Conservation (phyloP, 1,284 basidiomycete species). For the Rhodotorula sp. region DNA sequence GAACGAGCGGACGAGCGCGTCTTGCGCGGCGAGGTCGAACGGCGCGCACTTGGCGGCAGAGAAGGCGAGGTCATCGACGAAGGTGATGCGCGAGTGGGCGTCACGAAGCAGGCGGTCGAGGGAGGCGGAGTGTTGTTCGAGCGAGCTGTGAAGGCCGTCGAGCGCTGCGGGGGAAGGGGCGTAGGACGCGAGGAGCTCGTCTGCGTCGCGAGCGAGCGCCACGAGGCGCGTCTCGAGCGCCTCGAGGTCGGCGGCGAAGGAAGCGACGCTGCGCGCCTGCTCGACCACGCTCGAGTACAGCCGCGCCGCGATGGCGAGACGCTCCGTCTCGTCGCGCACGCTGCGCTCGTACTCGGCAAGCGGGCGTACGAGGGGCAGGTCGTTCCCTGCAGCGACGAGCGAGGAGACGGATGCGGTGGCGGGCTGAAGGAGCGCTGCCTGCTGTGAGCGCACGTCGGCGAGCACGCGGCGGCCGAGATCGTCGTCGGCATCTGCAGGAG, state of each 20-base stretch:
- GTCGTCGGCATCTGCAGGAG: background rate
- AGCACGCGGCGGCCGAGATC: background rate
- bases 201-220: background rate
- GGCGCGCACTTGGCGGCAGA: background rate
- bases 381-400: background rate
- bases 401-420: background rate
- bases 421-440: background rate
- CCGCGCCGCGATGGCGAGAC: background rate
- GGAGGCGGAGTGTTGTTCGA: background rate
- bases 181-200: too few species aligned
- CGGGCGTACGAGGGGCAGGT: background rate
- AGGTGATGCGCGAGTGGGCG: slow-evolving; percentile 7
- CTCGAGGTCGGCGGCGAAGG: background rate
- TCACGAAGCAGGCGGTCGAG: background rate
- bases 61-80: background rate
- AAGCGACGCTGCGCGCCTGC: background rate
- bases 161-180: background rate
- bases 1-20: slow-evolving; percentile 8
- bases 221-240: background rate
- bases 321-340: background rate
- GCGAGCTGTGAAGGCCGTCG: too few species aligned
- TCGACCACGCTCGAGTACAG: background rate
- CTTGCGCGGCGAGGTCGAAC: slow-evolving; percentile 11
- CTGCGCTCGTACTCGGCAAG: background rate
- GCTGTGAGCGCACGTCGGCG: background rate